A percentile compares a stretch with the other conserved stretches of the same genome.
Evolutionary conservation across 768 basidiomycete genomes (phyloP).

Genomic region (Calvatia gigantea): DNA sequence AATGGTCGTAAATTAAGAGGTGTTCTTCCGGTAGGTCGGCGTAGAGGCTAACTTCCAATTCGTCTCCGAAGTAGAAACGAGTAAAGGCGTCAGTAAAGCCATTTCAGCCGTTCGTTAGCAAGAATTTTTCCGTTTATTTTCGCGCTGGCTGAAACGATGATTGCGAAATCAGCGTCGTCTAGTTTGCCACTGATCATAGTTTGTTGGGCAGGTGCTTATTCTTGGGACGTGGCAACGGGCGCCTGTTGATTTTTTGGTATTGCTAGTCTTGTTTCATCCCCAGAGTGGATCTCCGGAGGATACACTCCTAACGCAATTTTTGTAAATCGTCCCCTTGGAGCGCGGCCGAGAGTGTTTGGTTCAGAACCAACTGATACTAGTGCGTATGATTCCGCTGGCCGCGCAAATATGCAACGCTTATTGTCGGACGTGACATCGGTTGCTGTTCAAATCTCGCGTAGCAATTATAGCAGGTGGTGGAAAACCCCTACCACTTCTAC

Average conservation of each 20-base stretch:
- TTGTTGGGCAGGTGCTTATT: background rate
- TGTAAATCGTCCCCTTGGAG: constrained; percentile 2
- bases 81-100: background rate
- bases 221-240: background rate
- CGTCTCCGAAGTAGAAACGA: background rate
- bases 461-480: background rate
- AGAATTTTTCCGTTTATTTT: background rate
- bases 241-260: background rate
- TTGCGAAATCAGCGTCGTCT: background rate
- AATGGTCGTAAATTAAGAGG: background rate
- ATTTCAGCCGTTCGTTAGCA: background rate
- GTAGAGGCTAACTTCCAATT: background rate
- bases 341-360: background rate
- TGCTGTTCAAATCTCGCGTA: constrained; percentile 1
- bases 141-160: background rate
- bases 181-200: background rate
- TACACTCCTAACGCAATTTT: too few species aligned
- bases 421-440: constrained; percentile 3
- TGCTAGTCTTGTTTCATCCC: background rate
- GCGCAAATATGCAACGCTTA: constrained; percentile 2
- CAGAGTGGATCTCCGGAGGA: too few species aligned
- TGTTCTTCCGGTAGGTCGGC: background rate
- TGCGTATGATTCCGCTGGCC: background rate
- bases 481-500: background rate
- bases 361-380: background rate